Evolutionary conservation across 495 filamentous ascomycete genomes (phyloP).

Genomic region (Chaetomium tenue): DNA sequence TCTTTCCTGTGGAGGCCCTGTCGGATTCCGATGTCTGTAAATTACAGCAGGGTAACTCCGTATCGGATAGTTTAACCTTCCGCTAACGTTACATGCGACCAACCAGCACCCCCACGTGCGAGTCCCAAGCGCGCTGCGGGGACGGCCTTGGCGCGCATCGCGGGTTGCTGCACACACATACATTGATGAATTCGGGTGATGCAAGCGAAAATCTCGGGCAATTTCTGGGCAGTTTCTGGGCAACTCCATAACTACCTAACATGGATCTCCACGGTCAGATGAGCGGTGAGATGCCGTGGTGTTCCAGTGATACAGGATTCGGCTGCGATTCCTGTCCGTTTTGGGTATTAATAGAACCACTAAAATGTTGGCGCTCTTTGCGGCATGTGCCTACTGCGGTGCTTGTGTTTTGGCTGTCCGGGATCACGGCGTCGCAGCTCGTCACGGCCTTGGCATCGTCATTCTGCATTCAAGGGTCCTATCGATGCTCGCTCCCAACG

Average conservation of each 20-base stretch:
- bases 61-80: neutral
- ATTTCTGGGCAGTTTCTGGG: neutral
- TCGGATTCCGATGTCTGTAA: neutral
- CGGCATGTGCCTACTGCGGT: neutral
- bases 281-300: conserved; percentile 9
- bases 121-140: neutral
- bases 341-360: conserved; percentile 11
- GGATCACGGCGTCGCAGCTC: neutral
- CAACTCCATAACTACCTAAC: neutral
- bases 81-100: neutral
- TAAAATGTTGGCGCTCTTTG: neutral
- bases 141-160: neutral
- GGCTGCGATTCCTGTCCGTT: conserved; percentile 4
- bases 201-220: neutral
- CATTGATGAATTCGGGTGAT: neutral
- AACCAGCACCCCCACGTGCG: neutral
- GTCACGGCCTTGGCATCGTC: conserved; percentile 16
- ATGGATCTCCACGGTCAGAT: conserved; percentile 8
- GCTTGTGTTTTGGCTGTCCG: neutral
- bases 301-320: conserved; percentile 6
- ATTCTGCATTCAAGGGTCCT: conserved; percentile 15
- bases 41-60: neutral
- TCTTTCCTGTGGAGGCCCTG: too few relatives aligned
- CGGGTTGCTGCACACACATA: neutral
- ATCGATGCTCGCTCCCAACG: neutral